Conservation (phyloP, 306 rosid species). For the Prunus mongolica region DNA sequence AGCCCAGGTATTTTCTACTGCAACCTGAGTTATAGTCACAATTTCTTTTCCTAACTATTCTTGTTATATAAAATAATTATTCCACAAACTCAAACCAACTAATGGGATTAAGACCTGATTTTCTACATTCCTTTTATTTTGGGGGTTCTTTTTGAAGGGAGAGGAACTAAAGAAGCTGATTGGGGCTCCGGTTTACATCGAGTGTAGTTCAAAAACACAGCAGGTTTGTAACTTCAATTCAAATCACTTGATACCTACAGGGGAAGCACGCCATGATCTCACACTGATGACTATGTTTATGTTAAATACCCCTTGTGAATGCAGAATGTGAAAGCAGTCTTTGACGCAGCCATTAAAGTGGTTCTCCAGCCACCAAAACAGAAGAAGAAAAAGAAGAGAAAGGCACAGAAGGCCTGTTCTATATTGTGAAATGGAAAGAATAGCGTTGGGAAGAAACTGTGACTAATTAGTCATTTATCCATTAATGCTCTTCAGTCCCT, state of each 20-base stretch:
- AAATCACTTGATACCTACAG: constrained; percentile 3
- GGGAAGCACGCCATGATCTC: constrained; percentile 4
- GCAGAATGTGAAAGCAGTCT: constrained; percentile 95
- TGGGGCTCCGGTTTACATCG: constrained; percentile 80
- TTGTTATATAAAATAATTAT: not conserved
- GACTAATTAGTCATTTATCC: constrained; percentile 42
- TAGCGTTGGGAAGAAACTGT: constrained; percentile 33
- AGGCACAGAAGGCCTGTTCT: constrained; percentile 75
- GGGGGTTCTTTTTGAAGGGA: constrained; percentile 48
- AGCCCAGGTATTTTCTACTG: constrained; percentile 57
- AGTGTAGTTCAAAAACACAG: constrained; percentile 97
- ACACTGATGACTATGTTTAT: not conserved
- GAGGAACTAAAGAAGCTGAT: constrained; percentile 87
- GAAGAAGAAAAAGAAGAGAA: constrained; percentile 72
- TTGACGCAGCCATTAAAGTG: constrained; percentile 88
- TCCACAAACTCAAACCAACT: constrained; percentile 9
- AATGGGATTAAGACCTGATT: constrained; percentile 17
- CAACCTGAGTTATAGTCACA: constrained; percentile 1
- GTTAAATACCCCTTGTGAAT: constrained; percentile 15
- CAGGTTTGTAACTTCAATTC: constrained; percentile 50
- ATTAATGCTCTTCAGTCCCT: constrained; percentile 35
- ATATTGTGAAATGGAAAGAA: constrained; percentile 51
- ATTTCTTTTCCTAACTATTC: not conserved
- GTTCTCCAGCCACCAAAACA: constrained; percentile 95
- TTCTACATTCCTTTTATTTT: not conserved